Base-by-base conservation (phyloP, 805 yeast species). In the Lipomyces spencermartinsiae region DNA sequence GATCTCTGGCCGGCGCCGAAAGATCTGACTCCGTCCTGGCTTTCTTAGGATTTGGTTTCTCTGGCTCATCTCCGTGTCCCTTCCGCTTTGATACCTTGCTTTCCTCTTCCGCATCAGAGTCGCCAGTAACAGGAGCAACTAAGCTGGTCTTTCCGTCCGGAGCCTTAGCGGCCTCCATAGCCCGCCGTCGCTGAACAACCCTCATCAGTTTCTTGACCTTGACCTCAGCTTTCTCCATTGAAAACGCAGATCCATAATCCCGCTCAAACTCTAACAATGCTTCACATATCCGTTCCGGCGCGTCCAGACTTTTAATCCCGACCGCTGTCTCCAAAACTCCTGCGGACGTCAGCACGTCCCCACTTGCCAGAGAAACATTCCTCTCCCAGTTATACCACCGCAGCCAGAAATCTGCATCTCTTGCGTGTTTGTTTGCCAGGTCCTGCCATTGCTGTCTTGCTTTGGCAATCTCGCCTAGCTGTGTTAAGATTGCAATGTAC, bases 351-450 rank as follows among this genome's bases (percentile, higher is more conserved):
- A 71, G 66, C 37, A 65, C 39, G 16, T 76, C 75, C 7, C 79
- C 79, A 58, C 76, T 67, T 19, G 76, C 68, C 53, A 71, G 76
- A 39, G 59, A 49, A 6, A 68, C 37, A 4, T 29, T 33, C 39
- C 54, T 58, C 68, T 82, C 86, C 76, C 84, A 83, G 4, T 80
- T 76, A 58, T 77, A 75, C 4, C 82, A 80, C 59, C 76, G 78
- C 1, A 85, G 62, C 89, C 89, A 87, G 8, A 82, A 77, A 37
- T 83, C 86, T 35, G 80, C 75, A 71, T 85, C 84, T 2, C 71
- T 62, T 0, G 73, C 63, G 62, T 77, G 81, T 1, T 67, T 71
- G 2, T 71, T 63, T 0, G 82, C 64, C 37, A 83, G 62, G 29
- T 56, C 56, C 3, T 73, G 63, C 61, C 80, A 70, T 22, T 53